These are phyloP conservation scores for Nicotiana obtusifolia DNA, from an alignment of 257 asterid species.

Conservation along the genomic window DNA sequence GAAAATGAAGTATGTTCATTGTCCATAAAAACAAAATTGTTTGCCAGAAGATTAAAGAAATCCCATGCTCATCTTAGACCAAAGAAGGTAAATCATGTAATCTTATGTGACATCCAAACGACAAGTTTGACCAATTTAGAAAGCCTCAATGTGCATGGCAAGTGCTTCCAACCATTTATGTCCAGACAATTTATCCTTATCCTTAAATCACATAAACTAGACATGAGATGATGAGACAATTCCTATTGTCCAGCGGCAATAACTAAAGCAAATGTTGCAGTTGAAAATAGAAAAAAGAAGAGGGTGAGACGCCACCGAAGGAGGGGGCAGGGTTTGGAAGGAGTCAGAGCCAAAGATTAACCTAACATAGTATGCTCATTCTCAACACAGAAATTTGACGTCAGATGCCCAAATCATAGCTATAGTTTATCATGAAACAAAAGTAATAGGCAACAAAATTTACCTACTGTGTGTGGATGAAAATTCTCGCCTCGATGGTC, in stretches of 20 bases:
- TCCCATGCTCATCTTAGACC: not conserved
- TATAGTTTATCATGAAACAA: not conserved
- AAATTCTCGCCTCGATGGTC: constrained; percentile 76
- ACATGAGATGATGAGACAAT: not conserved
- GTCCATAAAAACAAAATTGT: not conserved
- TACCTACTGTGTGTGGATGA: constrained; percentile 72
- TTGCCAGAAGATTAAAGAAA: not conserved
- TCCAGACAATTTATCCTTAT: not conserved
- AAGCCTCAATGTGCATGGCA: not conserved
- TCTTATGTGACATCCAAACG: not conserved
- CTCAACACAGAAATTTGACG: not conserved
- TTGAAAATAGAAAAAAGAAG: not conserved
- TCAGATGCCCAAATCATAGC: not conserved
- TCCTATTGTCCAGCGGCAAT: not conserved
- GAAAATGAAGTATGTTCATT: not conserved
- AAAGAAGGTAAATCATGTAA: not conserved
- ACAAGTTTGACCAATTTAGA: not conserved
- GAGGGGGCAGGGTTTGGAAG: not conserved
- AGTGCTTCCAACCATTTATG: not conserved
- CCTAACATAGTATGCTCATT: not conserved
- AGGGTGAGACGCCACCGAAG: not conserved
- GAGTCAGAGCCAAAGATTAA: constrained; percentile 4
- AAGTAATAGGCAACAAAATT: constrained; percentile 16
- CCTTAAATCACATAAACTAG: not conserved
- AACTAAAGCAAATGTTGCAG: constrained; percentile 1